A percentile compares a stretch with the other conserved stretches of the same genome.
Conservation (phyloP, 176 grass and related monocot species). For the Sorghum bicolor region Sorghum_bicolor_NCBIv3 NC_012873.2:66224501-66225000, state of each 20-base stretch:
- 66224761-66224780: neutral
- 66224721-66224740: constrained; percentile 13
- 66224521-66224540: constrained; percentile 93
- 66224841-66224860: constrained; percentile 1
- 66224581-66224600: neutral
- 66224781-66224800: neutral
- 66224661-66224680: neutral
- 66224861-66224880: neutral
- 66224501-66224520: constrained; percentile 83
- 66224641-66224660: neutral
- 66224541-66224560: constrained; percentile 91
- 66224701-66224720: neutral
- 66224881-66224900: constrained; percentile 2
- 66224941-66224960: neutral
- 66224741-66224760: neutral
- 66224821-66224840: constrained; percentile 1
- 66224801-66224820: neutral
- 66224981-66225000: neutral
- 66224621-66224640: neutral
- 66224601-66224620: constrained; percentile 12
- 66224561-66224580: constrained; percentile 57
- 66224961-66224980: neutral
- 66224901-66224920: neutral
- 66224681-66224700: neutral
- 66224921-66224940: neutral